Evolutionary conservation across 2,329 filamentous ascomycete species (phyloP).

Genomic region (Epicoccum sorghinum): DNA sequence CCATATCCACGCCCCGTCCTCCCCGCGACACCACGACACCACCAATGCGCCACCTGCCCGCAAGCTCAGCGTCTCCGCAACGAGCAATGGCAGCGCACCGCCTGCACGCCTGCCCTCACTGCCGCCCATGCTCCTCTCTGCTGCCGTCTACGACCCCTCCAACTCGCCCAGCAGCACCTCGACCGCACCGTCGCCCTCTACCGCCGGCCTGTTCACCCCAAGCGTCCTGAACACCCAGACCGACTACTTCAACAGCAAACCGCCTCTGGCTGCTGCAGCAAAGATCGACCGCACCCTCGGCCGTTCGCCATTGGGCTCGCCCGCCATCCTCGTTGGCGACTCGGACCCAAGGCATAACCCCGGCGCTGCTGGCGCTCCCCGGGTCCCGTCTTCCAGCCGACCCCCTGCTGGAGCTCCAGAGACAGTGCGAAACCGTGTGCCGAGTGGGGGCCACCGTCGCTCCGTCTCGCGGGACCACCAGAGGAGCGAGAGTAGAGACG

Average conservation of each 20-base stretch:
- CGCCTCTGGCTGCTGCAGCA: slow-evolving; percentile 6
- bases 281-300: slow-evolving; percentile 38
- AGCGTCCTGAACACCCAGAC: slow-evolving; percentile 31
- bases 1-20: background rate
- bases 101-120: slow-evolving; percentile 32
- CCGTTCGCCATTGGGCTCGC: slow-evolving; percentile 44
- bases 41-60: slow-evolving; percentile 52
- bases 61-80: slow-evolving; percentile 48
- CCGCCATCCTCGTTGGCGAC: slow-evolving; percentile 41
- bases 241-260: slow-evolving; percentile 50
- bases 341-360: slow-evolving; percentile 39
- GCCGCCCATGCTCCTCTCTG: slow-evolving; percentile 38
- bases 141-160: slow-evolving; percentile 46
- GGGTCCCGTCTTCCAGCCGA: slow-evolving; percentile 30
- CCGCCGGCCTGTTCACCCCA: slow-evolving; percentile 44
- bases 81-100: slow-evolving; percentile 37
- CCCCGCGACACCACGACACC: slow-evolving; percentile 41
- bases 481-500: slow-evolving; percentile 22
- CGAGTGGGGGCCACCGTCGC: slow-evolving; percentile 28
- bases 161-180: slow-evolving; percentile 41
- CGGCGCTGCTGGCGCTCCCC: slow-evolving; percentile 22
- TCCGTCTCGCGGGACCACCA: slow-evolving; percentile 25
- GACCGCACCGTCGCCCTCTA: slow-evolving; percentile 40
- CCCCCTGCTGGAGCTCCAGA: slow-evolving; percentile 30
- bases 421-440: slow-evolving; percentile 27